A percentile compares a stretch with the other conserved stretches of the same genome.
Evolutionary conservation across 108 stramenopile species (phyloP).

Genomic region (Nitzschia sp.): DNA sequence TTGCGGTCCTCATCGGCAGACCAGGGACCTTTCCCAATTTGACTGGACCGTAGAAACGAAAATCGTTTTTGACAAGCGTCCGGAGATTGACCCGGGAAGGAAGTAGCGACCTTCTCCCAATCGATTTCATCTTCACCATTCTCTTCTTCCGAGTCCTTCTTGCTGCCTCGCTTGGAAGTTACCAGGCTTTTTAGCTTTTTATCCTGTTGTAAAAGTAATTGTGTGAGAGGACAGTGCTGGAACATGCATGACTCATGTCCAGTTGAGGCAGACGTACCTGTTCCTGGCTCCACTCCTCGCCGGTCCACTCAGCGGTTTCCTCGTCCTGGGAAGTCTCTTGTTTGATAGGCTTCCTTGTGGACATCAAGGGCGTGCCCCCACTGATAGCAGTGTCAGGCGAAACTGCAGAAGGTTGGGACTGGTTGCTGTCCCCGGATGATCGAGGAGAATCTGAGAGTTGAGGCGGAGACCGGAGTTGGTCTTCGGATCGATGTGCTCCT

Average conservation of each 20-base stretch:
- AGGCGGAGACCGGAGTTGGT: background rate
- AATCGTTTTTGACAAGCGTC: constrained; percentile 29
- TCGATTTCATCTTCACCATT: constrained; percentile 16
- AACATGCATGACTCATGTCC: background rate
- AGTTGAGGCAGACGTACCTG: background rate
- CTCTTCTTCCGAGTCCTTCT: constrained; percentile 15
- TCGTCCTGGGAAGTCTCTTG: too few species aligned
- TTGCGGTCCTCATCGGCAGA: constrained; percentile 67
- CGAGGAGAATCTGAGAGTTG: constrained; percentile 7
- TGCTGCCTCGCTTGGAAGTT: constrained; percentile 28
- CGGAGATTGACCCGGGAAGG: constrained; percentile 8
- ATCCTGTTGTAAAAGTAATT: constrained; percentile 15
- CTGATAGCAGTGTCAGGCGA: constrained; percentile 12
- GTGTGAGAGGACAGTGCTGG: background rate
- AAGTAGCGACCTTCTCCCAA: constrained; percentile 31
- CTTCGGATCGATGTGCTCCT: too few species aligned
- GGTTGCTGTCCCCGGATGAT: background rate
- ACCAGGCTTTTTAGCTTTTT: constrained; percentile 33
- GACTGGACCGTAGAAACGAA: constrained; percentile 13
- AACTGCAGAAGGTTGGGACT: constrained; percentile 1
- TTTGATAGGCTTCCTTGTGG: too few species aligned
- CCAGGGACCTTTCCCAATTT: constrained; percentile 60
- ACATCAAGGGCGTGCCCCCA: background rate
- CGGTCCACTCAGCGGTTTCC: background rate
- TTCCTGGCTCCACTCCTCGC: background rate